Evolutionary conservation across 169 alveolate species (phyloP).

Genomic region (Plasmodium fragile): DNA sequence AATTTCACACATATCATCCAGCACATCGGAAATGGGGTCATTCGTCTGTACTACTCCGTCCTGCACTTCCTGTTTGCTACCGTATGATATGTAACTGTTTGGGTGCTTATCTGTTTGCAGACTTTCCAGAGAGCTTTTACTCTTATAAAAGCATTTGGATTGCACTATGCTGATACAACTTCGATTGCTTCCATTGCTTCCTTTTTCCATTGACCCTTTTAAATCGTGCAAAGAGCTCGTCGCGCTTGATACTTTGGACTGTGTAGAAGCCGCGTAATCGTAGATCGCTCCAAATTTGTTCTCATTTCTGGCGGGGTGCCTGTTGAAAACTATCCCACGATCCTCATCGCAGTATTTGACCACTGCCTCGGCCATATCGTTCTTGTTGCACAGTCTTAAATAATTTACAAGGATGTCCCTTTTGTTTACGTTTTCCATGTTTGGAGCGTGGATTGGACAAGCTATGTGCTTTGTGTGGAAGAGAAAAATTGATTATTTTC

Average conservation of each 20-base stretch:
- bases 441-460: background rate
- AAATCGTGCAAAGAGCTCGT: background rate
- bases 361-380: slow-evolving; percentile 64
- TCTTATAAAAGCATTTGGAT: slow-evolving; percentile 38
- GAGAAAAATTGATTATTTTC: background rate
- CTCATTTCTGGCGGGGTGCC: slow-evolving; percentile 62
- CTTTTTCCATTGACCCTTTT: background rate
- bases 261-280: slow-evolving; percentile 38
- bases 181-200: slow-evolving; percentile 5
- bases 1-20: slow-evolving; percentile 52
- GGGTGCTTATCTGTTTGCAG: background rate
- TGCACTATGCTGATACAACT: background rate
- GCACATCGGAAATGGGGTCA: slow-evolving; percentile 37
- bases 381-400: slow-evolving; percentile 52
- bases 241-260: slow-evolving; percentile 17
- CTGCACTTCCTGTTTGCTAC: background rate
- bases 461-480: background rate
- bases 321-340: slow-evolving; percentile 70
- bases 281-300: slow-evolving; percentile 45
- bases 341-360: slow-evolving; percentile 70
- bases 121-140: slow-evolving; percentile 18
- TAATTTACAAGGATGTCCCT: slow-evolving; percentile 41
- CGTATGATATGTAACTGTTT: background rate
- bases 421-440: slow-evolving; percentile 48
- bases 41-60: background rate